phyloP scores from a whole-genome alignment of 768 basidiomycete genomes.

The Tephrocybe sp. region DNA sequence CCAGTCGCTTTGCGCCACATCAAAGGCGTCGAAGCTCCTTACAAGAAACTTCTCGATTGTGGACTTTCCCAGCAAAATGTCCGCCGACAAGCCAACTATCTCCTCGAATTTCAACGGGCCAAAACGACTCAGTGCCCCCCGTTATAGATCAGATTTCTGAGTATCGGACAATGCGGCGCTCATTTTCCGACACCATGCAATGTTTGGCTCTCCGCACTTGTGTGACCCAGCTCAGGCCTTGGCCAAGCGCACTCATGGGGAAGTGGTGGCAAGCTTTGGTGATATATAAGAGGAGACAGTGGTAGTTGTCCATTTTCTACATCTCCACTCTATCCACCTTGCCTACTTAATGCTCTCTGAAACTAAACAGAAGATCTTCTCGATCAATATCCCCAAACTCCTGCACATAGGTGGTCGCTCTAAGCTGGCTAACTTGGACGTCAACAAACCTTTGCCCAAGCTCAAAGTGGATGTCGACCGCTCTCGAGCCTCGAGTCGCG shows the following conservation, averaged over 20 bases:
- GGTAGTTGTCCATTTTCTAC: conserved; percentile 4
- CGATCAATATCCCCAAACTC: conserved; percentile 7
- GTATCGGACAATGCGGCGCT: conserved; percentile 6
- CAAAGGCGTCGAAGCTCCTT: background rate
- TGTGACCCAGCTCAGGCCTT: conserved; percentile 7
- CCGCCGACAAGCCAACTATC: background rate
- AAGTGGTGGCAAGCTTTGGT: conserved; percentile 6
- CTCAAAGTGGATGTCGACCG: background rate
- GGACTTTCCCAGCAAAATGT: background rate
- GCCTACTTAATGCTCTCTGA: background rate
- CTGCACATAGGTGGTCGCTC: conserved; percentile 2
- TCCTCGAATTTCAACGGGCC: conserved; percentile 11
- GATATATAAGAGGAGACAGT: conserved; percentile 9
- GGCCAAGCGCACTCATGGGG: conserved; percentile 1
- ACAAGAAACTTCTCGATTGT: background rate
- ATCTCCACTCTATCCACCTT: background rate
- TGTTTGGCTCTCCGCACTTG: background rate
- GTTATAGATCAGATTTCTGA: background rate
- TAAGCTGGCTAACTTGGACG: background rate
- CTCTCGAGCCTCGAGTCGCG: background rate
- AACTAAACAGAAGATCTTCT: background rate
- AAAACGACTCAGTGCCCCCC: conserved; percentile 12
- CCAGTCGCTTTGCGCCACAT: conserved; percentile 12
- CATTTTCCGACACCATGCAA: too few relatives aligned
- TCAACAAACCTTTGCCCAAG: background rate